These are phyloP conservation scores for Starmerella asiatica DNA, from an alignment of 805 yeast species.

Conservation along the genomic window DNA sequence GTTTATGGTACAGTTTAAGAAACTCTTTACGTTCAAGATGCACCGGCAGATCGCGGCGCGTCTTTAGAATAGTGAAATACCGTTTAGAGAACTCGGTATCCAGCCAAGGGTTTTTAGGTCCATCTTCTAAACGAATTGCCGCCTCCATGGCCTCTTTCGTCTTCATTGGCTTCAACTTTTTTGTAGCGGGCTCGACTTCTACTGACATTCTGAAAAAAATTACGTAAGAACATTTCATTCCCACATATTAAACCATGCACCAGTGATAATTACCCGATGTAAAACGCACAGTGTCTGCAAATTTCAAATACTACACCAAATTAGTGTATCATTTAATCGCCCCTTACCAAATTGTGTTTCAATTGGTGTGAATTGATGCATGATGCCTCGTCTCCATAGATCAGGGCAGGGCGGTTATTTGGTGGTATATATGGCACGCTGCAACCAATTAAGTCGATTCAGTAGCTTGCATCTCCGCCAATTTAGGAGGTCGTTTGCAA, in stretches of 20 bases:
- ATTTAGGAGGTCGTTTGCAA: too few species aligned
- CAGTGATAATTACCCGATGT: too few species aligned
- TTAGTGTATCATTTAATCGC: too few species aligned
- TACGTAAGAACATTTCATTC: neutral
- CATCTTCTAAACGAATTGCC: slow-evolving; percentile 31
- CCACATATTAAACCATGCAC: neutral
- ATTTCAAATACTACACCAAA: too few species aligned
- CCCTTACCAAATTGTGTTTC: too few species aligned
- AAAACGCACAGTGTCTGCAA: too few species aligned
- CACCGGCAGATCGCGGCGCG: slow-evolving; percentile 80
- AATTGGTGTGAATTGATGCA: too few species aligned
- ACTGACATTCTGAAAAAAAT: neutral
- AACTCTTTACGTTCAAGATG: slow-evolving; percentile 88
- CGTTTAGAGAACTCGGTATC: slow-evolving; percentile 47
- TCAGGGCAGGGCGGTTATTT: too few species aligned
- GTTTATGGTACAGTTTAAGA: slow-evolving; percentile 62
- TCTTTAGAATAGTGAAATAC: slow-evolving; percentile 64
- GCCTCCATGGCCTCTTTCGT: slow-evolving; percentile 22
- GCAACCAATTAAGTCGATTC: too few species aligned
- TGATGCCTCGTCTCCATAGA: too few species aligned
- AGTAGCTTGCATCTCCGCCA: too few species aligned
- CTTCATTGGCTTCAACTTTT: slow-evolving; percentile 9
- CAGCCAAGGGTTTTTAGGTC: slow-evolving; percentile 62
- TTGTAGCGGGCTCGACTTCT: slow-evolving; percentile 10
- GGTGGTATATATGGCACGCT: too few species aligned